Base-by-base conservation (phyloP, 345 rosid species). In the Anastatica hierochuntica region DNA sequence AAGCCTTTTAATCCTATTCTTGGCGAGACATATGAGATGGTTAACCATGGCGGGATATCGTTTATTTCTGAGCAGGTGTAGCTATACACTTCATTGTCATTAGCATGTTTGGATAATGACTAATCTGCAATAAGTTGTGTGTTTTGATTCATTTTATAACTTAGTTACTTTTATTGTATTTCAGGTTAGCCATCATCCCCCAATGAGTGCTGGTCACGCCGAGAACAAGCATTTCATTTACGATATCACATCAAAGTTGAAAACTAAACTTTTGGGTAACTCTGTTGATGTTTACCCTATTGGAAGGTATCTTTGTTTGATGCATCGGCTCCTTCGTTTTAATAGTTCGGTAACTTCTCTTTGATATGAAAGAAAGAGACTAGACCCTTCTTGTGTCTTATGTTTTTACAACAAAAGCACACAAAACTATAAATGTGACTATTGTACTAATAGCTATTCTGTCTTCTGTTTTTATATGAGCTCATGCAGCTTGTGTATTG, bases 1-100 rank as follows among this genome's bases (percentile, higher is more conserved):
- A 87, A 90, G 72, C 96, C 92, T 14, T 90, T 90, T 64, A 90
- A 87, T 75, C 98, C 96, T 45, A 90, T 90, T 76, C 98, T 90
- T 56, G 96, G 98, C 3, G 98, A 90, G 70, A 87, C 96, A 21
- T 84, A 77, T 64, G 96, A 90, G 69, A 35, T 90, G 95, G 62
- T 42, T 33, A 84, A 87, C 68, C 83, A 90, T 75, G 85, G 83
- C 21, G 81, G 87, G 18, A 59, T 90, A 44, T 68, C 84, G 46
- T 90, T 87, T 72, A 72, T 90, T 34, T 41, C 96, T 42, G 98
- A 90, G 72, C 98, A 84, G 92, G 95, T 87, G 51, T 60, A 56
- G 29, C 45, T 51, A 41, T 52, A 51, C 58, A 19, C 19, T 54
- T 44, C 30, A 13, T 40, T 44, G 18, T 13, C 52, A 21, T 34